phyloP scores from a whole-genome alignment of 2,329 filamentous ascomycete species.

The Ilyonectria sp. region DNA sequence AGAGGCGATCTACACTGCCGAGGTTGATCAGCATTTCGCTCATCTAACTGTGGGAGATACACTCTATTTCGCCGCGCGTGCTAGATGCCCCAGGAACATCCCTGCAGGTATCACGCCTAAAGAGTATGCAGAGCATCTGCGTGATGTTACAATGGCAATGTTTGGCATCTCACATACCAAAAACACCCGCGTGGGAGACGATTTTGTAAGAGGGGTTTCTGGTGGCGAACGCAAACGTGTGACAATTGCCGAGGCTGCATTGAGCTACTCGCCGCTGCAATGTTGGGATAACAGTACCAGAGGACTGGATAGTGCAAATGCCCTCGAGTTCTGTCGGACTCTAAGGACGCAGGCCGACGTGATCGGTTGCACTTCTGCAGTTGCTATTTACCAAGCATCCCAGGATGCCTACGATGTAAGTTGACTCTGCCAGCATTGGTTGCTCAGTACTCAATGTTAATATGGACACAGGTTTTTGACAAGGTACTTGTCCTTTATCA shows the following conservation, averaged over 20 bases:
- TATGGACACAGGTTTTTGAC: constrained; percentile 68
- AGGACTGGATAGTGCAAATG: constrained; percentile 75
- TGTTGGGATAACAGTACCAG: constrained; percentile 79
- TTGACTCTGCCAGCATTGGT: neutral
- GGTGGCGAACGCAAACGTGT: constrained; percentile 65
- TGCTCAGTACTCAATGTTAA: neutral
- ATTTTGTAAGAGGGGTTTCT: constrained; percentile 71
- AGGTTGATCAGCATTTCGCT: constrained; percentile 84
- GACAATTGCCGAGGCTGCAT: constrained; percentile 50
- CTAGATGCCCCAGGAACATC: constrained; percentile 71
- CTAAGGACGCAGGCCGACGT: constrained; percentile 73
- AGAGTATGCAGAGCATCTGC: constrained; percentile 70
- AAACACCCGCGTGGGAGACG: constrained; percentile 79
- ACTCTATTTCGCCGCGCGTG: constrained; percentile 78
- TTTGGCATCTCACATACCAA: constrained; percentile 78
- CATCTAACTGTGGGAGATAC: constrained; percentile 82
- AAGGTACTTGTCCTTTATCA: constrained; percentile 78
- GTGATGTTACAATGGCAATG: constrained; percentile 80
- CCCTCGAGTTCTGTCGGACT: constrained; percentile 74
- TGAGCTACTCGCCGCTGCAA: constrained; percentile 64
- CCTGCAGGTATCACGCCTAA: constrained; percentile 67
- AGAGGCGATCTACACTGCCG: constrained; percentile 86
- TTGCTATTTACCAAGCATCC: constrained; percentile 76
- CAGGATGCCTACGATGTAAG: constrained; percentile 44
- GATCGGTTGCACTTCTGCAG: constrained; percentile 68